Evolutionary conservation across 225 moss, liverwort and hornwort species (phyloP).

Genomic region (Physcomitrium patens): DNA sequence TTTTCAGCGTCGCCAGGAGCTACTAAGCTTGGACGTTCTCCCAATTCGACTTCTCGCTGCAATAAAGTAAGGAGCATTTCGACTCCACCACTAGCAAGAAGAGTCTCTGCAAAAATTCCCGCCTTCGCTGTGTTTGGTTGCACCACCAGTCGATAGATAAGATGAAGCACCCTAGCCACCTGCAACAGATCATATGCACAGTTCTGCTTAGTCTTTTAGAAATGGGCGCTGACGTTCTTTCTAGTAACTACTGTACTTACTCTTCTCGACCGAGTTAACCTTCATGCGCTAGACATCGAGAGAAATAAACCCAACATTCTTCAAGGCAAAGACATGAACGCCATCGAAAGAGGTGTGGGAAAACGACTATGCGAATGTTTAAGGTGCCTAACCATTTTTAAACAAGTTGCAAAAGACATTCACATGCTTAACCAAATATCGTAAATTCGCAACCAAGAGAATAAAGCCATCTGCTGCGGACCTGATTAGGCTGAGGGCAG

Average conservation of each 20-base stretch:
- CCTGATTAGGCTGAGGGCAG: slow-evolving; percentile 99
- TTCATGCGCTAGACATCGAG: slow-evolving; percentile 6
- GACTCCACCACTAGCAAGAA: slow-evolving; percentile 92
- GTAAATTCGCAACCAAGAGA: slow-evolving; percentile 19
- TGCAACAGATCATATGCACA: slow-evolving; percentile 40
- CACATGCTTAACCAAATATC: slow-evolving; percentile 9
- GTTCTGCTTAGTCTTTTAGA: slow-evolving; percentile 20
- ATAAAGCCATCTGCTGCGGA: slow-evolving; percentile 24
- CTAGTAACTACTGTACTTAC: background rate
- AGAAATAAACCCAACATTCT: slow-evolving; percentile 22
- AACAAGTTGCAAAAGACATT: background rate
- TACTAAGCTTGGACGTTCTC: slow-evolving; percentile 49
- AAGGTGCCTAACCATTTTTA: background rate
- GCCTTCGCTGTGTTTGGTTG: slow-evolving; percentile 94
- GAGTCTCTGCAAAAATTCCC: slow-evolving; percentile 88
- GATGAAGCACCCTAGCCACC: slow-evolving; percentile 94
- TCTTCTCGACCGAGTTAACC: background rate
- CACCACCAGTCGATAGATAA: slow-evolving; percentile 93
- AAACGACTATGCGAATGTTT: slow-evolving; percentile 11
- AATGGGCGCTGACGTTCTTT: background rate
- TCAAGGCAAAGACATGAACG: slow-evolving; percentile 20
- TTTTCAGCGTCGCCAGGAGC: slow-evolving; percentile 33
- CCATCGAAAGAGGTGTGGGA: slow-evolving; percentile 10
- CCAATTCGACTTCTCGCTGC: slow-evolving; percentile 86
- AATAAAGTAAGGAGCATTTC: slow-evolving; percentile 94